phyloP scores from a whole-genome alignment of 176 grass and related monocot genomes.

The Echinochloa phyllopogon region DNA sequence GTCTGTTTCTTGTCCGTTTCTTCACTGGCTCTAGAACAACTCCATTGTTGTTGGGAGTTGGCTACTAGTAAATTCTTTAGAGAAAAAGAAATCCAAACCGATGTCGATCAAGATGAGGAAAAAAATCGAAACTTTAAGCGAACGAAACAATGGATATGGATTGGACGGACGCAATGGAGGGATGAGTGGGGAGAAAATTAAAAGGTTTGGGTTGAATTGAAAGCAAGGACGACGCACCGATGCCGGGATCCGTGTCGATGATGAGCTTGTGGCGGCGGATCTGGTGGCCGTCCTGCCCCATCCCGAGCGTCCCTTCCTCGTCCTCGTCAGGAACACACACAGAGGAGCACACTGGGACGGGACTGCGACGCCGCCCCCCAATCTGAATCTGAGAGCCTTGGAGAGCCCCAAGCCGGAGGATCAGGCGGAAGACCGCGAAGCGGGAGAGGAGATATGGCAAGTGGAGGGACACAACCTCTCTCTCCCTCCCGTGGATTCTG shows the following conservation, averaged over 20 bases:
- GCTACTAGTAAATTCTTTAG: not conserved
- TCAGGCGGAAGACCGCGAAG: not conserved
- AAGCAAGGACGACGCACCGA: conserved; percentile 49
- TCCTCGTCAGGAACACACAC: not conserved
- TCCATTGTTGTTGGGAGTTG: not conserved
- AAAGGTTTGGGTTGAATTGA: not conserved
- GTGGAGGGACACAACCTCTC: not conserved
- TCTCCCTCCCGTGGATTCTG: not conserved
- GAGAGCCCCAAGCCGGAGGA: not conserved
- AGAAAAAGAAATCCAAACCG: not conserved
- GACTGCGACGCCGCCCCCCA: not conserved
- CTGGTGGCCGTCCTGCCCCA: conserved; percentile 48
- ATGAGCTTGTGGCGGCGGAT: conserved; percentile 69
- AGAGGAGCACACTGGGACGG: not conserved
- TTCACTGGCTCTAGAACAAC: not conserved
- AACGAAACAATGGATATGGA: not conserved
- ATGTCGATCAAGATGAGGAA: not conserved
- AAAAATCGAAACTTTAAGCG: not conserved
- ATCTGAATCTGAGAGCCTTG: not conserved
- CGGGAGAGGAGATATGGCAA: not conserved
- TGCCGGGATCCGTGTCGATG: conserved; percentile 97
- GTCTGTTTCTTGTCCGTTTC: not conserved
- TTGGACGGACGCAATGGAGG: conserved; percentile 6
- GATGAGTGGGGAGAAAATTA: too few relatives aligned
- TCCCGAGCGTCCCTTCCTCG: not conserved